Conservation (phyloP, 2,329 filamentous ascomycete species). For the Cercospora brassicicola region DNA sequence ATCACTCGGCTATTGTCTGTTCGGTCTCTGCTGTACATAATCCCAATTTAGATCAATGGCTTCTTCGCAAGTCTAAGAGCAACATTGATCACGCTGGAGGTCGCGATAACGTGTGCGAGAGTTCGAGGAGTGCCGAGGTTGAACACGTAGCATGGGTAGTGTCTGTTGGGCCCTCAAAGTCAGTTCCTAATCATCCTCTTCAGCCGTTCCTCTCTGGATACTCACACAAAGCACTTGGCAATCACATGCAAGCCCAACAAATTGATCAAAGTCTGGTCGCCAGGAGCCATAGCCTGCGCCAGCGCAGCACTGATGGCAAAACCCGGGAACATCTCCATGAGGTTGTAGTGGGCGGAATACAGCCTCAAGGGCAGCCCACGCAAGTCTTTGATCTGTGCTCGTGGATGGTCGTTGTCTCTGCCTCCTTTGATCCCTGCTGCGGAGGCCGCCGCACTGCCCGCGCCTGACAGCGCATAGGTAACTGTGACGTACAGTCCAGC, state of each 20-base stretch:
- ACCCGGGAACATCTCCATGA: slow-evolving; percentile 35
- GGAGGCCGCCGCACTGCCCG: slow-evolving; percentile 30
- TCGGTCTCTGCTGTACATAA: background rate
- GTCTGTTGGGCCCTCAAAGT: slow-evolving; percentile 13
- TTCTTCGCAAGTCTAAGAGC: slow-evolving; percentile 32
- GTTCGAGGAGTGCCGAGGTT: slow-evolving; percentile 28
- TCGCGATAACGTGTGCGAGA: slow-evolving; percentile 33
- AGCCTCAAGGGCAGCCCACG: slow-evolving; percentile 33
- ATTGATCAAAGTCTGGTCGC: slow-evolving; percentile 33
- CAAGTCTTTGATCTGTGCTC: slow-evolving; percentile 26
- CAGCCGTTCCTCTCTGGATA: background rate
- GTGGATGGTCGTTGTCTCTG: slow-evolving; percentile 33
- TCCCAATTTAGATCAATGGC: slow-evolving; percentile 22
- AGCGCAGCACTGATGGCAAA: slow-evolving; percentile 33
- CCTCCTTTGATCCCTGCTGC: slow-evolving; percentile 30
- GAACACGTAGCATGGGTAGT: slow-evolving; percentile 33
- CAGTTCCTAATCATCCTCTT: background rate
- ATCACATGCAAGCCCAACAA: slow-evolving; percentile 37
- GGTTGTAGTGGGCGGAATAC: slow-evolving; percentile 32
- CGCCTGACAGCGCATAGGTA: slow-evolving; percentile 35
- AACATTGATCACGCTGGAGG: slow-evolving; percentile 34
- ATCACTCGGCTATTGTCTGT: background rate
- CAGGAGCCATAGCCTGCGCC: slow-evolving; percentile 34
- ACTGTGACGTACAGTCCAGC: slow-evolving; percentile 32
- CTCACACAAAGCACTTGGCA: slow-evolving; percentile 34